Base-by-base conservation (phyloP, 768 basidiomycete species). In the Kwoniella bestiolae region DNA sequence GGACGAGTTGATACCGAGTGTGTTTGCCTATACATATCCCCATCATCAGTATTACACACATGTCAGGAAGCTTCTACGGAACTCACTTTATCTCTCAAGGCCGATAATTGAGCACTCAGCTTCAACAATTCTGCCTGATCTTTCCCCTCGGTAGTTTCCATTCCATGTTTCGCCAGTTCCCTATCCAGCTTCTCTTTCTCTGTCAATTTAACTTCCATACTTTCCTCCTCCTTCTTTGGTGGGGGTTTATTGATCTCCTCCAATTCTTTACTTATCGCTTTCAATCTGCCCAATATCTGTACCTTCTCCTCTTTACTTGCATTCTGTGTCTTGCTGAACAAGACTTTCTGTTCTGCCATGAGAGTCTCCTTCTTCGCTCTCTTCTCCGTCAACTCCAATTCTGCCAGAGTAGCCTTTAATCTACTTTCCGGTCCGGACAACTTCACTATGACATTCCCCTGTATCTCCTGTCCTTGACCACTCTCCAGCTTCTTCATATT, bases 291-390 rank as follows among this genome's bases (percentile, higher is more conserved):
- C 86, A 94, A 88, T 55, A 95, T 88, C 44, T 83, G 84, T 81
- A 91, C 89, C 83, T 91, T 94, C 55, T 80, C 78, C 82, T 90
- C 90, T 60, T 89, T 86, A 7, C 89, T 87, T 4, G 86, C 67
- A 2, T 62, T 85, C 26, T 83, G 81, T 14, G 95, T 81, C 34
- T 86, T 86, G 6, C 85, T 85, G 87, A 96, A 90, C 62, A 97
- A 83, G 1, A 87, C 83, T 80, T 94, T 95, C 82, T 95, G 94
- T 81, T 94, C 91, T 0, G 88, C 85, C 64, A 96, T 92, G 45
- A 78, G 56, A 11, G 68, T 74, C 73, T 90, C 90, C 77, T 89
- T 86, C 69, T 92, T 90, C 23, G 92, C 81, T 41, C 89, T 83
- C 29, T 68, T 50, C 49, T 77, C 73, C 34, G 65, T 69, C 18